Evolutionary conservation across 441 rosid species (phyloP).

Genomic region (Pelargonium cotyledonis): DNA sequence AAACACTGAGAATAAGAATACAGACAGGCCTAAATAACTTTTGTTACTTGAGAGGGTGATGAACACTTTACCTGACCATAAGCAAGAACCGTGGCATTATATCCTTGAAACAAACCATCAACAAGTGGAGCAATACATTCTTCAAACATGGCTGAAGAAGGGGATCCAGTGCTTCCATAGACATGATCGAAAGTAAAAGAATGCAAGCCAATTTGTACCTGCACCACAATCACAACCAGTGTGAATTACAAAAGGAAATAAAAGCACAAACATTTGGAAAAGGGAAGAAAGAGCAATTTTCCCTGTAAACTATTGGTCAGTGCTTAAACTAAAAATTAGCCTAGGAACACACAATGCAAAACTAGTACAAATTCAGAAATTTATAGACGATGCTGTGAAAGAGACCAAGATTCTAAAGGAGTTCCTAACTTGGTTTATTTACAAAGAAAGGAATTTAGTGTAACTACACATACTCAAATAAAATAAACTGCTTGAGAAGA

Average conservation of each 20-base stretch:
- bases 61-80: slow-evolving; percentile 77
- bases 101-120: slow-evolving; percentile 96
- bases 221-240: slow-evolving; percentile 19
- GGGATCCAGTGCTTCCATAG: slow-evolving; percentile 75
- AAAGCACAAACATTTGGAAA: not conserved
- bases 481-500: not conserved
- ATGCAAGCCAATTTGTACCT: slow-evolving; percentile 94
- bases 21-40: not conserved
- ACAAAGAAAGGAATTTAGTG: not conserved
- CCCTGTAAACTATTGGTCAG: not conserved
- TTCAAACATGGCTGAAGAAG: slow-evolving; percentile 71
- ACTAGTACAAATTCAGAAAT: not conserved
- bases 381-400: slow-evolving; percentile 2
- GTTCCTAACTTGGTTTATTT: not conserved
- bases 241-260: slow-evolving; percentile 1
- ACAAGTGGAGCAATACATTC: slow-evolving; percentile 80
- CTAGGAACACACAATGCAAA: slow-evolving; percentile 12
- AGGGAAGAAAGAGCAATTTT: not conserved
- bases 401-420: not conserved
- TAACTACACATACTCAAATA: not conserved
- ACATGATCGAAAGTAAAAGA: slow-evolving; percentile 96
- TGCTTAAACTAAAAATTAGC: slow-evolving; percentile 1
- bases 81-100: slow-evolving; percentile 96
- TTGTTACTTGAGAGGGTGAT: slow-evolving; percentile 6
- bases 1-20: slow-evolving; percentile 19